Conservation (phyloP, 305 asterid species). For the Fraxinus floribunda region DNA sequence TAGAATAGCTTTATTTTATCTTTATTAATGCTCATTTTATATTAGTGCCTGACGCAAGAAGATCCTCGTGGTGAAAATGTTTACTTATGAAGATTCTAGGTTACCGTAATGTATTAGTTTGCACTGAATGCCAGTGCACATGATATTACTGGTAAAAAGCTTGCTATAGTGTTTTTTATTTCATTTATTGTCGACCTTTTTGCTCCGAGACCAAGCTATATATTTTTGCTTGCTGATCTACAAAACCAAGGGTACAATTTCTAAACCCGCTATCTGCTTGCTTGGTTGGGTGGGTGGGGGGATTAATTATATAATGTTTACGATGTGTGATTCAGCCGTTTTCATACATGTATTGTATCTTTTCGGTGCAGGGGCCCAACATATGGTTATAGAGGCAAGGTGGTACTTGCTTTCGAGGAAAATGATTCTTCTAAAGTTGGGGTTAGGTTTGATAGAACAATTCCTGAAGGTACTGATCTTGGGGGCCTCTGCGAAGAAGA, state of each 20-base stretch:
- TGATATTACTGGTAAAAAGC: neutral
- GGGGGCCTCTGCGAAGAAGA: conserved; percentile 90
- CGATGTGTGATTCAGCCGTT: conserved; percentile 5
- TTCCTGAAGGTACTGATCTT: conserved; percentile 87
- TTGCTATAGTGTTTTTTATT: neutral
- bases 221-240: neutral
- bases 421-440: conserved; percentile 86
- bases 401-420: conserved; percentile 76
- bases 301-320: neutral
- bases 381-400: conserved; percentile 72
- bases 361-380: conserved; percentile 66
- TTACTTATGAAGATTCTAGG: neutral
- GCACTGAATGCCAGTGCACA: neutral
- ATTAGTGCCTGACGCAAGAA: neutral
- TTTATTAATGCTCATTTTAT: neutral
- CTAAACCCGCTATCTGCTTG: neutral
- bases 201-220: neutral
- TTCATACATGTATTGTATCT: neutral
- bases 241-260: neutral
- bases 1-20: neutral
- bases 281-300: neutral
- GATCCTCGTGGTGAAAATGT: neutral
- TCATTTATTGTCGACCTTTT: neutral
- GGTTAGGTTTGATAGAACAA: conserved; percentile 74
- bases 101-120: neutral